Evolutionary conservation across 1,139 yeast genomes (phyloP).

Genomic region (Suhomyces maxii): DNA sequence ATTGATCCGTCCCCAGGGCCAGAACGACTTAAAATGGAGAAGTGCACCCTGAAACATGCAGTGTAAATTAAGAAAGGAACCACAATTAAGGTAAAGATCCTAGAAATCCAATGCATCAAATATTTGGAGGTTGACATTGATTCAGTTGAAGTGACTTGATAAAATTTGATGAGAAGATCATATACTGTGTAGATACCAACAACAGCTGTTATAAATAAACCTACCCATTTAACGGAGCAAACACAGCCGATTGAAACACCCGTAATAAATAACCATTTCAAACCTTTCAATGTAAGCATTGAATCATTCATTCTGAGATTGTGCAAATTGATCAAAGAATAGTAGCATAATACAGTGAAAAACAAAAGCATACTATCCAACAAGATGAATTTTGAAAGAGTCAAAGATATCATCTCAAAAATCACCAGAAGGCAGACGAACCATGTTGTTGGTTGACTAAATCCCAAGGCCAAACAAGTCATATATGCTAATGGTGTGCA

Average conservation of each 20-base stretch:
- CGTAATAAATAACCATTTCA: slow-evolving; percentile 59
- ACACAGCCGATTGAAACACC: slow-evolving; percentile 92
- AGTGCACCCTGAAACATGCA: slow-evolving; percentile 77
- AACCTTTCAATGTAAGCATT: slow-evolving; percentile 48
- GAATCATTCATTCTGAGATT: slow-evolving; percentile 33
- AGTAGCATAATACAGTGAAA: slow-evolving; percentile 65
- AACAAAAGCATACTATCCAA: slow-evolving; percentile 72
- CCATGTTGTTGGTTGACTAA: slow-evolving; percentile 47
- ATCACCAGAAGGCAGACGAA: slow-evolving; percentile 60
- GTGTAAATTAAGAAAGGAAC: slow-evolving; percentile 75
- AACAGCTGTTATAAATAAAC: slow-evolving; percentile 77
- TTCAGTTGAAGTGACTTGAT: slow-evolving; percentile 39
- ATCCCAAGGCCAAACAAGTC: slow-evolving; percentile 54
- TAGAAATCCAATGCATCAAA: slow-evolving; percentile 65
- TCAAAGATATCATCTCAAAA: slow-evolving; percentile 65
- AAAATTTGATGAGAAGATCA: slow-evolving; percentile 68
- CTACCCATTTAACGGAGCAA: slow-evolving; percentile 95
- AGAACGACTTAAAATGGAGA: slow-evolving; percentile 66
- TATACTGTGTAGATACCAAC: slow-evolving; percentile 83
- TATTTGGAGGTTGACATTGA: slow-evolving; percentile 39
- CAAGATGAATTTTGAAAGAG: slow-evolving; percentile 67
- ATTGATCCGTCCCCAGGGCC: slow-evolving; percentile 81
- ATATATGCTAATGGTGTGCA: slow-evolving; percentile 66
- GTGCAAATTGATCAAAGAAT: slow-evolving; percentile 58
- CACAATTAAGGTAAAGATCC: slow-evolving; percentile 66